A percentile compares a stretch with the other conserved stretches of the same genome.
phyloP scores from a whole-genome alignment of 148 eudicot species.

The Tetragonia tetragonoides region DNA sequence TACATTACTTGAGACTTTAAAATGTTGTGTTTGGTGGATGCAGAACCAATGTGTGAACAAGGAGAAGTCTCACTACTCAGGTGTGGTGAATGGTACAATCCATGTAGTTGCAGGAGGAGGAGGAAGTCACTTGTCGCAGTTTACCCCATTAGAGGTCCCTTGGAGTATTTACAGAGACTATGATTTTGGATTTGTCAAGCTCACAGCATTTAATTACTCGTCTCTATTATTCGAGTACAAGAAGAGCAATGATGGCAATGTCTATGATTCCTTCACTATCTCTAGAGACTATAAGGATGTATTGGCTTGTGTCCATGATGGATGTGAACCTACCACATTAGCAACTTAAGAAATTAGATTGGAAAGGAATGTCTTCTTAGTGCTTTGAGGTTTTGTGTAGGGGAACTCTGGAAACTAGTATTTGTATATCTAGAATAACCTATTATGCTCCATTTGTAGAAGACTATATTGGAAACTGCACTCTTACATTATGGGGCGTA shows the following conservation, averaged over 20 bases:
- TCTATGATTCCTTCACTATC: slow-evolving; percentile 34
- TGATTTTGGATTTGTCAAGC: slow-evolving; percentile 71
- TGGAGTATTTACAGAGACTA: slow-evolving; percentile 70
- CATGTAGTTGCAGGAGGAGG: slow-evolving; percentile 83
- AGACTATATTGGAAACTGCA: too few species aligned
- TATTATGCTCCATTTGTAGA: too few species aligned
- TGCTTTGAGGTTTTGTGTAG: too few species aligned
- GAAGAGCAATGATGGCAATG: slow-evolving; percentile 35
- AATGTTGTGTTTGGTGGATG: neutral
- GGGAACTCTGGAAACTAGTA: too few species aligned
- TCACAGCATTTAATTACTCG: slow-evolving; percentile 78
- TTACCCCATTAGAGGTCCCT: slow-evolving; percentile 38
- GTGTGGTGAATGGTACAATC: slow-evolving; percentile 76
- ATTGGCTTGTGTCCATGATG: slow-evolving; percentile 30
- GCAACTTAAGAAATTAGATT: neutral
- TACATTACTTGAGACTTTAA: too few species aligned
- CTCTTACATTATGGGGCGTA: too few species aligned
- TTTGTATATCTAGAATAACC: too few species aligned
- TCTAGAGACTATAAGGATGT: slow-evolving; percentile 27
- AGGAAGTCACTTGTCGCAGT: slow-evolving; percentile 57
- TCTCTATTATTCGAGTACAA: slow-evolving; percentile 72
- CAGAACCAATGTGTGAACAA: slow-evolving; percentile 67
- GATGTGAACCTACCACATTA: slow-evolving; percentile 25
- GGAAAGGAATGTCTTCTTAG: too few species aligned
- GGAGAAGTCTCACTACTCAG: slow-evolving; percentile 59